Conservation (phyloP, 2,329 filamentous ascomycete species). For the Colletotrichum musae region DNA sequence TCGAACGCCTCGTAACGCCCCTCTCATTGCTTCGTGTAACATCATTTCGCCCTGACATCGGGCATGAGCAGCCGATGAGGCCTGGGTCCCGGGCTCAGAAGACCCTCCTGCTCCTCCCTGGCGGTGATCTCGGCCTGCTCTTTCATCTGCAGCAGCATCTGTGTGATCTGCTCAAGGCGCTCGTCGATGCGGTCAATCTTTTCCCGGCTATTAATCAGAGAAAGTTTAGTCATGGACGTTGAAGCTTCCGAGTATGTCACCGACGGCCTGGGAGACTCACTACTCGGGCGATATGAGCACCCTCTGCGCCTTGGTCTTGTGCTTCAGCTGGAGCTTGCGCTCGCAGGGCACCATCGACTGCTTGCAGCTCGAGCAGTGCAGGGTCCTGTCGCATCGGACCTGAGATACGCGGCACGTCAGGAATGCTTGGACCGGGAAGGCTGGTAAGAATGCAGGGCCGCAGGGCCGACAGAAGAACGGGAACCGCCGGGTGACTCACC, state of each 20-base stretch:
- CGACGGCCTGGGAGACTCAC: background rate
- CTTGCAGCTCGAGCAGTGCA: conserved; percentile 11
- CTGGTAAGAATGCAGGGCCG: background rate
- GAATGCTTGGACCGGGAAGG: background rate
- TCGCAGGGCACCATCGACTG: conserved; percentile 1
- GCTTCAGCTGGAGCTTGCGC: background rate
- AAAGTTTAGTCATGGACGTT: background rate
- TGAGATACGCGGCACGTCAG: background rate
- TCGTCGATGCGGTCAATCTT: conserved; percentile 24
- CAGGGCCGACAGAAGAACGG: background rate
- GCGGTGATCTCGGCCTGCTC: conserved; percentile 1
- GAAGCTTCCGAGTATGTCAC: accelerated
- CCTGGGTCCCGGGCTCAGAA: background rate
- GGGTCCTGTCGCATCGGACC: conserved; percentile 9
- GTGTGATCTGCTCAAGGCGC: conserved; percentile 2
- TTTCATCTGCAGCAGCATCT: conserved; percentile 10
- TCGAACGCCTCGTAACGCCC: no score
- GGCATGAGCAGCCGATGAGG: conserved; percentile 5
- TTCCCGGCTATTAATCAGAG: background rate
- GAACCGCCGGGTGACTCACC: background rate
- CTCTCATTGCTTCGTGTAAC: background rate
- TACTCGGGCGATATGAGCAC: conserved; percentile 28
- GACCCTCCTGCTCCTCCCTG: background rate
- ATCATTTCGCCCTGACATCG: background rate
- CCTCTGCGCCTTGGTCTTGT: conserved; percentile 4